Conservation (phyloP, 202 grass and related monocot genomes). For the Dendrocalamus latiflorus region DNA sequence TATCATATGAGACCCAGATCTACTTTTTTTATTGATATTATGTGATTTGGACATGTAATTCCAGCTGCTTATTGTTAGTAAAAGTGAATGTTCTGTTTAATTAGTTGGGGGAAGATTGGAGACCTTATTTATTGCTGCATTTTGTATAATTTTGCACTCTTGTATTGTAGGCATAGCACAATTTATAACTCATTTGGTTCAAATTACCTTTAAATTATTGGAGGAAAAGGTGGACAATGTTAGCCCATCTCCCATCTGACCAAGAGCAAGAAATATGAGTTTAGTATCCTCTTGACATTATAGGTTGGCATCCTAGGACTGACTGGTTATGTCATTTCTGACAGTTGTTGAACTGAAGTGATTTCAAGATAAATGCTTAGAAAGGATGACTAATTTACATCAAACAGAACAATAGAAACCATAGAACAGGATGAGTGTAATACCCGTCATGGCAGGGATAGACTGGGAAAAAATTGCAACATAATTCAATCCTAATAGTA, state of each 20-base stretch:
- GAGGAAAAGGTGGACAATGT: neutral
- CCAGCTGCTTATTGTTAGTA: neutral
- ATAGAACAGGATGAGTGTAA: neutral
- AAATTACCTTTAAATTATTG: neutral
- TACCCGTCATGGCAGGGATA: neutral
- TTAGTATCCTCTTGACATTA: neutral
- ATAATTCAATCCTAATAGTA: neutral
- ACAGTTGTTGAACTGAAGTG: neutral
- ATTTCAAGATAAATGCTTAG: neutral
- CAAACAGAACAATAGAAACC: neutral
- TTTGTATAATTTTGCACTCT: neutral
- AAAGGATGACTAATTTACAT: neutral
- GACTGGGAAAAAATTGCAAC: neutral
- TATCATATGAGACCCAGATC: neutral
- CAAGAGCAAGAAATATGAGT: neutral
- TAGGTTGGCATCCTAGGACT: neutral
- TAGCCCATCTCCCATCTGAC: neutral
- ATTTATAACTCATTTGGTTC: neutral
- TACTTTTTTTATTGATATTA: constrained; percentile 7
- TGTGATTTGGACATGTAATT: neutral
- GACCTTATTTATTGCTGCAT: neutral
- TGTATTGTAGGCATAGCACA: neutral
- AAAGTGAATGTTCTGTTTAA: neutral
- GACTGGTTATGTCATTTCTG: neutral
- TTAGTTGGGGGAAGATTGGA: neutral